Conservation (phyloP, 257 asterid species). For the Datura wrightii region DNA sequence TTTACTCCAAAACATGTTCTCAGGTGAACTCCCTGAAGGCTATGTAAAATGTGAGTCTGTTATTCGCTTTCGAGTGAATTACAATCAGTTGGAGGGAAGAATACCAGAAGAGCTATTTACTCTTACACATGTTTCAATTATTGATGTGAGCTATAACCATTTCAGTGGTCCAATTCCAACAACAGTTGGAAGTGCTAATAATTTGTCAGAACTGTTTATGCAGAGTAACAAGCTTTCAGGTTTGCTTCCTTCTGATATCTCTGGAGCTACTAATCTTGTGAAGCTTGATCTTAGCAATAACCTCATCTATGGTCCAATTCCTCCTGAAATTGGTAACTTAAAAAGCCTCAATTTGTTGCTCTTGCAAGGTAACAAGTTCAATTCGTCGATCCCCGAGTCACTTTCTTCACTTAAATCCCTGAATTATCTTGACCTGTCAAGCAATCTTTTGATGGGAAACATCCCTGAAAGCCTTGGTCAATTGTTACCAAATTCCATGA, state of each 20-base stretch:
- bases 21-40: conserved; percentile 71
- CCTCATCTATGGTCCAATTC: conserved; percentile 73
- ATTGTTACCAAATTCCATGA: conserved; percentile 74
- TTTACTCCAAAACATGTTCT: conserved; percentile 62
- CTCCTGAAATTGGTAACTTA: conserved; percentile 67
- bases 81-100: conserved; percentile 63
- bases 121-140: conserved; percentile 73
- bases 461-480: conserved; percentile 61
- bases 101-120: conserved; percentile 71
- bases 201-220: conserved; percentile 80
- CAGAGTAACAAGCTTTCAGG: conserved; percentile 83
- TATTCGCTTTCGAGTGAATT: conserved; percentile 74
- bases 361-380: conserved; percentile 66
- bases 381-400: conserved; percentile 75
- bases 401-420: conserved; percentile 60
- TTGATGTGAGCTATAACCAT: conserved; percentile 66
- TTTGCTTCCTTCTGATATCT: conserved; percentile 66
- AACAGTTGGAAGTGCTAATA: conserved; percentile 58
- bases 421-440: conserved; percentile 81
- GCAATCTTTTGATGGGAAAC: conserved; percentile 59
- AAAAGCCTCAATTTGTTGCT: conserved; percentile 65
- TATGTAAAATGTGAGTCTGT: conserved; percentile 70
- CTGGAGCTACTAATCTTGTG: conserved; percentile 62
- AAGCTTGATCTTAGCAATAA: conserved; percentile 81
- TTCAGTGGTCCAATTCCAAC: conserved; percentile 62